Evolutionary conservation across 1,284 basidiomycete genomes (phyloP).

Genomic region (Taiwanofungus camphoratus): DNA sequence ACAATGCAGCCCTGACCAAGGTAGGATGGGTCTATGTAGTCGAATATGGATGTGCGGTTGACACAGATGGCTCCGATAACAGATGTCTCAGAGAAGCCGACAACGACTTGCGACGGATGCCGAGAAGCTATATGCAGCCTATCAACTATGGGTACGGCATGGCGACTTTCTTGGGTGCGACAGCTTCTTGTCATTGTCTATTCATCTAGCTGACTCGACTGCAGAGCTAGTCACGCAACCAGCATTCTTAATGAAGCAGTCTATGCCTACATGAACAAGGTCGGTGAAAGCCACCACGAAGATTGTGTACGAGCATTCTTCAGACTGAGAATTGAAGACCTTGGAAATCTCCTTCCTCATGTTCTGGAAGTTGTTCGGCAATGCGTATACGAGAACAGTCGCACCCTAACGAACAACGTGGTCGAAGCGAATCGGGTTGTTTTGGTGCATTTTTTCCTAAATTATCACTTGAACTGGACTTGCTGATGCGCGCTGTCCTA

Average conservation of each 20-base stretch:
- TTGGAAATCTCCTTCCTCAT: conserved; percentile 52
- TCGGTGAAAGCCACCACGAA: conserved; percentile 54
- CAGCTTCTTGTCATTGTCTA: background rate
- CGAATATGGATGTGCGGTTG: too few relatives aligned
- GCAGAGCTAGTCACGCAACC: conserved; percentile 37
- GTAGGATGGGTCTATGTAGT: conserved; percentile 30
- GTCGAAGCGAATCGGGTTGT: conserved; percentile 72
- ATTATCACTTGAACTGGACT: background rate
- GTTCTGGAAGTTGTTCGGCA: conserved; percentile 42
- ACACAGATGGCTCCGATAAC: too few relatives aligned
- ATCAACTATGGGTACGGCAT: conserved; percentile 81
- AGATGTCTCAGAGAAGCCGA: conserved; percentile 80
- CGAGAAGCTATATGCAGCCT: conserved; percentile 81
- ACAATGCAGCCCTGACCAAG: conserved; percentile 74
- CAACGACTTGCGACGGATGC: conserved; percentile 80
- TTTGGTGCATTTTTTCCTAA: conserved; percentile 41
- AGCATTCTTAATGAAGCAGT: conserved; percentile 64
- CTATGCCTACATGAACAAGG: conserved; percentile 54
- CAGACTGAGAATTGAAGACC: conserved; percentile 57
- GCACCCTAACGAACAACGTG: conserved; percentile 40
- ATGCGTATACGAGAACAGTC: conserved; percentile 35
- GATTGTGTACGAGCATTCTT: conserved; percentile 87
- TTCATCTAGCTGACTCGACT: conserved; percentile 1
- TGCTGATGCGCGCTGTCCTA: background rate
- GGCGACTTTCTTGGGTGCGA: conserved; percentile 67